A percentile compares a stretch with the other conserved stretches of the same genome.
These are phyloP conservation scores for Avena atlantica DNA, from an alignment of 176 grass and related monocot genomes.

Conservation along the genomic window DNA sequence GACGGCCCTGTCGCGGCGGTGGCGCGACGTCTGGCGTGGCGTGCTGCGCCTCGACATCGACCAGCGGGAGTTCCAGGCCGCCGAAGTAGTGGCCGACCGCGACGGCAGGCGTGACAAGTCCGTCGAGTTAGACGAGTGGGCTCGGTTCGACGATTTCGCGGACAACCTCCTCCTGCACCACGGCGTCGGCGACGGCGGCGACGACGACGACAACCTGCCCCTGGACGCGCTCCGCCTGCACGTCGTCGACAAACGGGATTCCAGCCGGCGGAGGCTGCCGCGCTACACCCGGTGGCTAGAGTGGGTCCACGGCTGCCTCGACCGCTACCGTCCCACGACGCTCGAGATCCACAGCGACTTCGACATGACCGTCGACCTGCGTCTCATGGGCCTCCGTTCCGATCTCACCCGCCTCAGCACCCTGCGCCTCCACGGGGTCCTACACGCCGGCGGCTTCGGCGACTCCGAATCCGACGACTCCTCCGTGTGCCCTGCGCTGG, in stretches of 20 bases:
- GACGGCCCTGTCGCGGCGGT: background rate
- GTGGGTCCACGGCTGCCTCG: background rate
- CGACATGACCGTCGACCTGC: background rate
- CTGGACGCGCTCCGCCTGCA: conserved; percentile 16
- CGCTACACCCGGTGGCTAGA: background rate
- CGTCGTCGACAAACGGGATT: background rate
- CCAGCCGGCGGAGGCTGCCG: background rate
- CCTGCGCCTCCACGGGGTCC: background rate
- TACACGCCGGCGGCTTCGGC: background rate
- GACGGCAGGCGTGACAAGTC: background rate
- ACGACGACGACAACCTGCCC: background rate
- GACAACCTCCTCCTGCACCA: background rate
- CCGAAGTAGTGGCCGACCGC: background rate
- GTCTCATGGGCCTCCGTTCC: background rate
- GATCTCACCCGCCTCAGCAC: background rate
- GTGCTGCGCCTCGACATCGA: background rate
- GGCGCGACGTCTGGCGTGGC: conserved; percentile 12
- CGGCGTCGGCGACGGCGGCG: background rate
- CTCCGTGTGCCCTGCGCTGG: background rate
- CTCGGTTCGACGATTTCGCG: conserved; percentile 10
- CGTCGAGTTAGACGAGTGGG: background rate
- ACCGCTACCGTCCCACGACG: background rate
- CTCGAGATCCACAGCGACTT: background rate
- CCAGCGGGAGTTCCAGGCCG: conserved; percentile 13
- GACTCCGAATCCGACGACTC: background rate